phyloP scores from a whole-genome alignment of 108 stramenopile genomes.

The Cyclotella baltica region DNA sequence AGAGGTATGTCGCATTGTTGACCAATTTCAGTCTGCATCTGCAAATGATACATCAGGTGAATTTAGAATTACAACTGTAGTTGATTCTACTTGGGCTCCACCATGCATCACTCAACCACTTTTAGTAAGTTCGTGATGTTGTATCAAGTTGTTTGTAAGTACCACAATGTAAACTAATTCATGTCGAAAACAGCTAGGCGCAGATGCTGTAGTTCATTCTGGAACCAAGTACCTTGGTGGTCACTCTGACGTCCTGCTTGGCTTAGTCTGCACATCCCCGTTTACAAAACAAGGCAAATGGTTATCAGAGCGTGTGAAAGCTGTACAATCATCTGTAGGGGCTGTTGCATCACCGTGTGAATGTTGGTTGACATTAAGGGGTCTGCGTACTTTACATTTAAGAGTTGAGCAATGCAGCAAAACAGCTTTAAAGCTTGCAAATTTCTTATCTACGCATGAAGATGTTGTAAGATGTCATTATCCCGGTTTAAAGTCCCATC shows the following conservation, averaged over 20 bases:
- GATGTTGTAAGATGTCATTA: conserved; percentile 79
- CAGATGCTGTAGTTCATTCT: conserved; percentile 83
- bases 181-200: conserved; percentile 54
- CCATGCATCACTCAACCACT: conserved; percentile 82
- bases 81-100: conserved; percentile 90
- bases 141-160: background rate
- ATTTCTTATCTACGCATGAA: conserved; percentile 57
- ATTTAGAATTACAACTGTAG: conserved; percentile 66
- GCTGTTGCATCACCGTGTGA: conserved; percentile 87
- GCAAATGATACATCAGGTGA: background rate
- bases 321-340: conserved; percentile 64
- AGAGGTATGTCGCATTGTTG: conserved; percentile 52
- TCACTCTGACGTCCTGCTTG: conserved; percentile 88
- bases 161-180: no score
- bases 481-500: conserved; percentile 90
- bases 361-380: conserved; percentile 89
- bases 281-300: conserved; percentile 55
- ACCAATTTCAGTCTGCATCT: background rate
- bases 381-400: conserved; percentile 82
- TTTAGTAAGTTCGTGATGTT: conserved; percentile 26
- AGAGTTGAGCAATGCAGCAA: conserved; percentile 75
- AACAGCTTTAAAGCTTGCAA: conserved; percentile 67
- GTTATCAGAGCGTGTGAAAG: conserved; percentile 47
- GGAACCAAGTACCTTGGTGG: conserved; percentile 93
- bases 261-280: conserved; percentile 76